Base-by-base conservation (phyloP, 2,329 filamentous ascomycete species). In the Ilyonectria destructans region DNA sequence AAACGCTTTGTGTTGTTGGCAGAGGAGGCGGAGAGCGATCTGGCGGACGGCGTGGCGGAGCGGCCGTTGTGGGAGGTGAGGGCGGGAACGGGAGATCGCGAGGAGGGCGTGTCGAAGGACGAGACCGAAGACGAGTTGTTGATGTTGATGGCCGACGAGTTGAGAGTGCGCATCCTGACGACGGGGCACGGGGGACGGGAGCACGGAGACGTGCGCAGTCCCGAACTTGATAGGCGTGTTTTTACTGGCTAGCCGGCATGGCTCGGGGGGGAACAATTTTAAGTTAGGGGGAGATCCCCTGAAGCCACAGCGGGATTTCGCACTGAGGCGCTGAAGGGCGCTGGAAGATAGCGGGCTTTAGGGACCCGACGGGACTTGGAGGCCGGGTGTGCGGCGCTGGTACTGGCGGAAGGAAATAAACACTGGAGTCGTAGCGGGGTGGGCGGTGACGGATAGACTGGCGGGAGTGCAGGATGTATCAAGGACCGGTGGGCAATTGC, bases 111-210 rank as follows among this genome's bases (percentile, higher is more conserved):
- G 49, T 69, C 64, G 60, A 64, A 74, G 68, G 73, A 69, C 35
- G 72, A 71, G 67, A 52, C 37, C n/a, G 66, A 54, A 21, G 61
- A n/a, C 15, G 52, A 45, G 62, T 65, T 35, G 62, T 61, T 62
- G 62, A 45, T 49, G 70, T 71, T 75, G 68, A 64, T 63, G 17
- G 55, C 31, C 8, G 67, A 69, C 37, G 68, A 63, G 60, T 72
- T 75, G 57, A 76, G 69, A 64, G 74, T 76, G 62, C 74, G 74
- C 74, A 76, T 76, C 54, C 73, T 76, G 74, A 69, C 56, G 66
- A 60, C 62, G 67, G 61, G 71, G 58, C 62, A 60, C 67, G 69
- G 62, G 62, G 64, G 51, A 69, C 46, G 62, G 56, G 57, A 58
- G 58, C 60, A 69, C 61, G 65, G 52, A 62, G 55, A 33, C 26